Evolutionary conservation across 495 filamentous ascomycete species (phyloP).

Genomic region (Talaromyces stipitatus): DNA sequence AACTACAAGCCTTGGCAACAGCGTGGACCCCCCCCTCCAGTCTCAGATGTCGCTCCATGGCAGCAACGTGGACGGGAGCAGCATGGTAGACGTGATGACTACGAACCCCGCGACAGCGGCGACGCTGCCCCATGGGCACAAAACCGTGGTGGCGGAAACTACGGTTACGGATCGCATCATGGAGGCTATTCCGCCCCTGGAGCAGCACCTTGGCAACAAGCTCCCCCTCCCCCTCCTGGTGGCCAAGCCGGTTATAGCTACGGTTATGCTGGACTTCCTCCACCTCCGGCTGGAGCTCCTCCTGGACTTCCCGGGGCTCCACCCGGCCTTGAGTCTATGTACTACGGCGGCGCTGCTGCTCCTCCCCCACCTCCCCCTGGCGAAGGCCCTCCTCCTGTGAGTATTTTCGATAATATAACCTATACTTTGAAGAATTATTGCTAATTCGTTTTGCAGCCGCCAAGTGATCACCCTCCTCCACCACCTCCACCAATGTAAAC

Average conservation of each 20-base stretch:
- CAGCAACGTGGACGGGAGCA: constrained; percentile 52
- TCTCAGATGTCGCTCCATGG: constrained; percentile 75
- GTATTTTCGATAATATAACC: constrained; percentile 9
- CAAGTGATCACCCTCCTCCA: constrained; percentile 65
- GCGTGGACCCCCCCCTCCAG: constrained; percentile 54
- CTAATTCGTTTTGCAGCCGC: constrained; percentile 35
- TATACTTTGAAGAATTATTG: constrained; percentile 1
- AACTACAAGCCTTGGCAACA: constrained; percentile 84
- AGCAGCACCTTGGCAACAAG: constrained; percentile 47
- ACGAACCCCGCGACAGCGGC: constrained; percentile 36
- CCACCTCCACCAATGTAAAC: constrained; percentile 52
- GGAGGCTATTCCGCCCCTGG: constrained; percentile 22
- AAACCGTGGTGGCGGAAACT: constrained; percentile 40
- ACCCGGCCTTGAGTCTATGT: constrained; percentile 61
- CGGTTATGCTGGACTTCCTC: constrained; percentile 50
- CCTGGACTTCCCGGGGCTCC: constrained; percentile 64
- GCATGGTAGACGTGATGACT: constrained; percentile 43
- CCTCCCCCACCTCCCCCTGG: constrained; percentile 50
- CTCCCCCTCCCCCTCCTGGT: constrained; percentile 41
- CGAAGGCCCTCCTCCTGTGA: constrained; percentile 58
- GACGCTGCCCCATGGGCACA: constrained; percentile 48
- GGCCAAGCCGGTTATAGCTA: constrained; percentile 45
- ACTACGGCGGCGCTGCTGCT: constrained; percentile 45
- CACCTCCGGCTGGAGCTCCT: constrained; percentile 46
- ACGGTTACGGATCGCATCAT: constrained; percentile 37